Percentiles rank a stretch among this genome's conserved stretches.
These are phyloP conservation scores for Sarocladium brachiariae DNA, from an alignment of 2,329 filamentous ascomycete genomes.

Conservation along the genomic window DNA sequence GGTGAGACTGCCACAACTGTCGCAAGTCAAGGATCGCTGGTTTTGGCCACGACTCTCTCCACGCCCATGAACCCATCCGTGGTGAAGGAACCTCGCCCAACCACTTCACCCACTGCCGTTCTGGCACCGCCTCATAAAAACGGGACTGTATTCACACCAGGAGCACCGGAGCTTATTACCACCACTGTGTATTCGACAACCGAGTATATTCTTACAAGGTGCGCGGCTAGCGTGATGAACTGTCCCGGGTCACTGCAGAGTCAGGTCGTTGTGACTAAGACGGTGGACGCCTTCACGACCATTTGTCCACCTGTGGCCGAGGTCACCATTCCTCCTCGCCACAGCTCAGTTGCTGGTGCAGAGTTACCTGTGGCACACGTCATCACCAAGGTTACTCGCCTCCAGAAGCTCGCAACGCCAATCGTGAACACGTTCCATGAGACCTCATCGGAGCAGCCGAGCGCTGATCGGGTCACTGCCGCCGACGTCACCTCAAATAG, in stretches of 20 bases:
- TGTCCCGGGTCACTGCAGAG: slow-evolving; percentile 2
- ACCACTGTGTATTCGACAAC: slow-evolving; percentile 1
- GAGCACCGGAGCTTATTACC: not conserved
- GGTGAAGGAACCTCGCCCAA: not conserved
- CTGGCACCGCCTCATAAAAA: not conserved
- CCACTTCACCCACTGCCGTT: not conserved
- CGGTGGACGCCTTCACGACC: slow-evolving; percentile 3
- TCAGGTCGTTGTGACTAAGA: slow-evolving; percentile 6
- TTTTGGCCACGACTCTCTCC: not conserved
- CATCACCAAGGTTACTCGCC: not conserved
- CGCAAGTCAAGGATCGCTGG: not conserved
- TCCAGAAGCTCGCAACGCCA: slow-evolving; percentile 1
- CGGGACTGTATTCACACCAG: not conserved
- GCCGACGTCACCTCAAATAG: not conserved
- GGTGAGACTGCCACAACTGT: not conserved
- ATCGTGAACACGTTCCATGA: not conserved
- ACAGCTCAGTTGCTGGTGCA: not conserved
- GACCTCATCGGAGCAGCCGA: not conserved
- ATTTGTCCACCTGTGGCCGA: not conserved
- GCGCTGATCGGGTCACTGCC: not conserved
- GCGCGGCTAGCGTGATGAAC: slow-evolving; percentile 1
- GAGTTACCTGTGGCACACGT: not conserved
- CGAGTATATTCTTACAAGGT: slow-evolving; percentile 1
- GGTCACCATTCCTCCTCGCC: not conserved
- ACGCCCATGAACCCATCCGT: not conserved